These are phyloP conservation scores for Solanum aculeatissimum DNA, from an alignment of 305 asterid species.

Conservation along the genomic window DNA sequence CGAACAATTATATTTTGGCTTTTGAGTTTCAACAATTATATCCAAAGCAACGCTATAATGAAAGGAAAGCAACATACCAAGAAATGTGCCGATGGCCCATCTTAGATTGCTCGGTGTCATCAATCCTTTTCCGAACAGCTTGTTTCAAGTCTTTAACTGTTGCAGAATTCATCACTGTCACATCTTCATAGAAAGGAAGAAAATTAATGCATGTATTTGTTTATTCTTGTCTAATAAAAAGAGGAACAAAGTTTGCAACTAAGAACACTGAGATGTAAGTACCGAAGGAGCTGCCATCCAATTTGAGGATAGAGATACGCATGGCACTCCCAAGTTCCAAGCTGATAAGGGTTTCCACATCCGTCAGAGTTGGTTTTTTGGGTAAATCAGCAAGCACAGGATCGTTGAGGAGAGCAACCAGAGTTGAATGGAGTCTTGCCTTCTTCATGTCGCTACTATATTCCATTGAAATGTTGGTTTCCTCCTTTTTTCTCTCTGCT, in stretches of 20 bases:
- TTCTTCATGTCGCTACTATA: constrained; percentile 49
- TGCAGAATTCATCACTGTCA: constrained; percentile 64
- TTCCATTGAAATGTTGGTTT: constrained; percentile 19
- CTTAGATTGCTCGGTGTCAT: constrained; percentile 55
- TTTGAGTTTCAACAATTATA: not conserved
- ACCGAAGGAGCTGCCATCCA: constrained; percentile 64
- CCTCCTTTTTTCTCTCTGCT: not conserved
- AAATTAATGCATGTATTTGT: constrained; percentile 16
- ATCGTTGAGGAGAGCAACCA: constrained; percentile 60
- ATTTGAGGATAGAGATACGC: constrained; percentile 59
- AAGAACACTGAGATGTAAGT: constrained; percentile 1
- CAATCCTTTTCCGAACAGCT: constrained; percentile 52
- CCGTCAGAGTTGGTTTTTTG: constrained; percentile 52
- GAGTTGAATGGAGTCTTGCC: constrained; percentile 55
- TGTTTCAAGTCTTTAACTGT: constrained; percentile 66
- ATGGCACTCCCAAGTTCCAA: constrained; percentile 93
- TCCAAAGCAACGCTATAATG: not conserved
- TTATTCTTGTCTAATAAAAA: not conserved
- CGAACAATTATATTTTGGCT: not conserved
- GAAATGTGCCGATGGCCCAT: constrained; percentile 94
- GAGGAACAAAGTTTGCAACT: not conserved
- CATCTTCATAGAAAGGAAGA: constrained; percentile 24
- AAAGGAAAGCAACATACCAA: constrained; percentile 30
- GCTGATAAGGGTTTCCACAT: constrained; percentile 79
- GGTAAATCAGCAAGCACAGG: constrained; percentile 77